phyloP scores from a whole-genome alignment of 208 protist species.

The Polymyxa betae region DNA sequence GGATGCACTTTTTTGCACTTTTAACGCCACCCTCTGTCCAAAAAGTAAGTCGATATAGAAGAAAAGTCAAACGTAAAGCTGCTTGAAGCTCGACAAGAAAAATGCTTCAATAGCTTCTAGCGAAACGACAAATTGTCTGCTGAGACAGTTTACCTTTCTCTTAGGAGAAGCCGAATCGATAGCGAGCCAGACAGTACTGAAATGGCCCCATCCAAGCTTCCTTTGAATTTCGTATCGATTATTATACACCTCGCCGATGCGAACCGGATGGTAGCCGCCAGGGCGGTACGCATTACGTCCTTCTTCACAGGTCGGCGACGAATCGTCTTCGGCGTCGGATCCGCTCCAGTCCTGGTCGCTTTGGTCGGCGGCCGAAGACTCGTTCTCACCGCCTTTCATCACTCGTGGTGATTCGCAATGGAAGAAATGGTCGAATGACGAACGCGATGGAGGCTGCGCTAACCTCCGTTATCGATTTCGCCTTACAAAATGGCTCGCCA shows the following conservation, averaged over 20 bases:
- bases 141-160: slow-evolving; percentile 54
- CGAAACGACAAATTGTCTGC: slow-evolving; percentile 60
- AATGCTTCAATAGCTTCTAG: slow-evolving; percentile 27
- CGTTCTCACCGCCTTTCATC: too few relatives aligned
- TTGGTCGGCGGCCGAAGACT: too few relatives aligned
- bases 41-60: background rate
- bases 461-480: too few relatives aligned
- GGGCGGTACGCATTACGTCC: slow-evolving; percentile 4
- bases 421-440: too few relatives aligned
- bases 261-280: slow-evolving; percentile 59
- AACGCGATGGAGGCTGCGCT: too few relatives aligned
- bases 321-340: too few relatives aligned
- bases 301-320: background rate
- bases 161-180: slow-evolving; percentile 77
- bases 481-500: too few relatives aligned
- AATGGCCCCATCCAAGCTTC: slow-evolving; percentile 98
- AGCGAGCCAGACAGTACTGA: slow-evolving; percentile 97
- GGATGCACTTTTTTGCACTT: slow-evolving; percentile 85
- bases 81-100: background rate
- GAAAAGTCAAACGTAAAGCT: background rate
- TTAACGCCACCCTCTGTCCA: slow-evolving; percentile 73
- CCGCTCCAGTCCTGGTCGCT: too few relatives aligned
- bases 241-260: slow-evolving; percentile 75
- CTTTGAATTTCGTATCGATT: slow-evolving; percentile 86
- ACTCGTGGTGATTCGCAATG: too few relatives aligned